Evolutionary conservation across 148 eudicot species (phyloP).

Genomic region (Fagopyrum homotropicum): DNA sequence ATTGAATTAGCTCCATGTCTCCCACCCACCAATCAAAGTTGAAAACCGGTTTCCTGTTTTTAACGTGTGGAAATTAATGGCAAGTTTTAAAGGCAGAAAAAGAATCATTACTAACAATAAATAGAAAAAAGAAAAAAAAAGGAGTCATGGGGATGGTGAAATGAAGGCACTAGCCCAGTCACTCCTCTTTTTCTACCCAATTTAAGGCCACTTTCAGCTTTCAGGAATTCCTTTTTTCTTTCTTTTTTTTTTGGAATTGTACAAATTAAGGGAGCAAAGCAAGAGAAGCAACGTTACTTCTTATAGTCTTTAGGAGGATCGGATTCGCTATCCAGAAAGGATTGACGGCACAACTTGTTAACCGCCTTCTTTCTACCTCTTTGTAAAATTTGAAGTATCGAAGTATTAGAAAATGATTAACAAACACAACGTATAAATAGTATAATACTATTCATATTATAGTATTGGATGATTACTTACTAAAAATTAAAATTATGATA

Average conservation of each 20-base stretch:
- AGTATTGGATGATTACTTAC: too few species aligned
- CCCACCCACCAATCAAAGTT: slow-evolving; percentile 10
- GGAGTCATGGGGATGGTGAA: slow-evolving; percentile 13
- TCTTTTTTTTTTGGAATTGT: background rate
- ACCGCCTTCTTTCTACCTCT: too few species aligned
- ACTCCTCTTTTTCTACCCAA: slow-evolving; percentile 14
- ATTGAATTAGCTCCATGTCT: background rate
- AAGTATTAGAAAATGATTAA: too few species aligned
- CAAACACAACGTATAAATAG: too few species aligned
- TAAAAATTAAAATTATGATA: too few species aligned
- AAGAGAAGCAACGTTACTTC: slow-evolving; percentile 3
- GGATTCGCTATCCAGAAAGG: too few species aligned
- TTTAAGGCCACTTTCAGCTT: slow-evolving; percentile 10
- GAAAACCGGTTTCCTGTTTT: background rate
- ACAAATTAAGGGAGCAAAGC: background rate
- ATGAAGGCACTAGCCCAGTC: slow-evolving; percentile 6
- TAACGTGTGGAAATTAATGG: background rate
- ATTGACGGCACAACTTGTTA: too few species aligned
- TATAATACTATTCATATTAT: too few species aligned
- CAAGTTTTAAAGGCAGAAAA: background rate
- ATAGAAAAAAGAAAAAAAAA: background rate
- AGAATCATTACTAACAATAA: background rate
- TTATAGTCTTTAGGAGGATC: too few species aligned
- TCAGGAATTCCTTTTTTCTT: background rate
- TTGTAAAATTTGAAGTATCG: too few species aligned